Evolutionary conservation across 1,139 yeast genomes (phyloP).

Genomic region (Suhomyces anneliseae): DNA sequence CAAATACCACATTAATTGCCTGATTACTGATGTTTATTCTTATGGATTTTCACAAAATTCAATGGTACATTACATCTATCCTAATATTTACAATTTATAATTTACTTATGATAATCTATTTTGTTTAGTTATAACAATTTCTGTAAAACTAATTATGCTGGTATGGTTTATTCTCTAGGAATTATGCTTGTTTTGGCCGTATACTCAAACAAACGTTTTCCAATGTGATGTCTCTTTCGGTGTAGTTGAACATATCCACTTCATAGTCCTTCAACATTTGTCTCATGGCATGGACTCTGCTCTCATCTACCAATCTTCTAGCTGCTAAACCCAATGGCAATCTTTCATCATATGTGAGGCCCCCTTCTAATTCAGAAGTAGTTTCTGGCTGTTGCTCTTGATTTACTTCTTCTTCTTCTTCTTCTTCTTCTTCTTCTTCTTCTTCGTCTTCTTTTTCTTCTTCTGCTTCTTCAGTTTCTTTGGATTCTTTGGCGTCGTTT

Average conservation of each 20-base stretch:
- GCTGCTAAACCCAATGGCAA: constrained; percentile 63
- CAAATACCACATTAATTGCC: no score
- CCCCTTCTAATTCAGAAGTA: constrained; percentile 2
- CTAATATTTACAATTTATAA: no score
- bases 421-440: constrained; percentile 39
- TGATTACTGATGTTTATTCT: no score
- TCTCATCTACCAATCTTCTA: constrained; percentile 66
- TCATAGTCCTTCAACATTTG: constrained; percentile 30
- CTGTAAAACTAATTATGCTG: no score
- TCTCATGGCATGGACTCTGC: constrained; percentile 48
- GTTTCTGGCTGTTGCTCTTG: constrained; percentile 11
- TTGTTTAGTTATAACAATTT: no score
- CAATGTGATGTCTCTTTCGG: constrained; percentile 54
- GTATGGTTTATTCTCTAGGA: not conserved
- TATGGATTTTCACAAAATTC: no score
- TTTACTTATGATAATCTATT: no score
- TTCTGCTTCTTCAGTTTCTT: constrained; percentile 27
- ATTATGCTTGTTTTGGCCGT: not conserved
- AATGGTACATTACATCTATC: no score
- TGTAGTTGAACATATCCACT: constrained; percentile 59
- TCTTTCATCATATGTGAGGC: constrained; percentile 45
- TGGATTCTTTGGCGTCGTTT: constrained; percentile 7
- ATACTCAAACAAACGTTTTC: constrained; percentile 65
- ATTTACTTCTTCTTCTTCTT: constrained; percentile 24
- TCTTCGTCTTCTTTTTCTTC: constrained; percentile 26